A percentile compares a stretch with the other conserved stretches of the same genome.
phyloP scores from a whole-genome alignment of 345 rosid genomes.

The Sisymbrium altissimum region DNA sequence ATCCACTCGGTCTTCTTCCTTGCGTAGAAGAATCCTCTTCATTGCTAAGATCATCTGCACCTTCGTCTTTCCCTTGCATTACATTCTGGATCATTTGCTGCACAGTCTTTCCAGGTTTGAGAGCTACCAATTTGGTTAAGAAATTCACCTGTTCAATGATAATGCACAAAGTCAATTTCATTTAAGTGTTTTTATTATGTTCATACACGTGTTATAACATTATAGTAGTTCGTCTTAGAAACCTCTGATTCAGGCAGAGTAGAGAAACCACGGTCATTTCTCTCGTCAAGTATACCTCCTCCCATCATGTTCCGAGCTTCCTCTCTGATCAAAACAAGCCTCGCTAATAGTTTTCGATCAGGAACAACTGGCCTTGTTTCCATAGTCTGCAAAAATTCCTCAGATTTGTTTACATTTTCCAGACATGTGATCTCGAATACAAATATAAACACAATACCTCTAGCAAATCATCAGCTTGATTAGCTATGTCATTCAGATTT shows the following conservation, averaged over 20 bases:
- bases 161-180: background rate
- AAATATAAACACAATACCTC: conserved; percentile 48
- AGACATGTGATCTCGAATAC: background rate
- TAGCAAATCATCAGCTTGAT: conserved; percentile 89
- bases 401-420: background rate
- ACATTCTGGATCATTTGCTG: conserved; percentile 79
- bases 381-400: conserved; percentile 62
- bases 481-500: conserved; percentile 83
- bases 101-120: conserved; percentile 78
- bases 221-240: background rate
- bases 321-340: conserved; percentile 89
- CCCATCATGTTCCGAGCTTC: conserved; percentile 97
- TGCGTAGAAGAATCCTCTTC: conserved; percentile 37
- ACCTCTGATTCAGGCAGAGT: conserved; percentile 97
- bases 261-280: conserved; percentile 89
- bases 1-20: conserved; percentile 40
- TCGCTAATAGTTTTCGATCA: conserved; percentile 78
- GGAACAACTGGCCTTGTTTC: conserved; percentile 84
- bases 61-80: conserved; percentile 92
- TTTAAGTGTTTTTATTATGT: background rate
- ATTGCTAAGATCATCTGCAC: conserved; percentile 54
- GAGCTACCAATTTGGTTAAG: conserved; percentile 79
- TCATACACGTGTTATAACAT: background rate
- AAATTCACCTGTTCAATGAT: conserved; percentile 64
- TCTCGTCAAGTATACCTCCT: conserved; percentile 90